phyloP scores from a whole-genome alignment of 331 rosid genomes.

The Telfairia occidentalis region DNA sequence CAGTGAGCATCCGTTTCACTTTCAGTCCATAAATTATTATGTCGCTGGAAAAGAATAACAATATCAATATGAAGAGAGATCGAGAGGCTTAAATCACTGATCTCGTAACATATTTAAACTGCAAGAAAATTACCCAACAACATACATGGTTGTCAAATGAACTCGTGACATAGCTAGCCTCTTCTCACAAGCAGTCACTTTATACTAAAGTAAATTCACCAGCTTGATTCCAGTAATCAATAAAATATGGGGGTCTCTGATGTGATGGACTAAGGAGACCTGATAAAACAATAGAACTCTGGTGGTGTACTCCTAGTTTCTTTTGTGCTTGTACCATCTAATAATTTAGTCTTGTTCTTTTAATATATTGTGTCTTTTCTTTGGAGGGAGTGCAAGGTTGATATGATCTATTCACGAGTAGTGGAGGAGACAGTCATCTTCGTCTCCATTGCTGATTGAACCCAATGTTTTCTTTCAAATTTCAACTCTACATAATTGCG shows the following conservation, averaged over 20 bases:
- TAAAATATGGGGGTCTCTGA: no score
- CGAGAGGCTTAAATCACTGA: no score
- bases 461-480: background rate
- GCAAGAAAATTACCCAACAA: no score
- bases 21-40: background rate
- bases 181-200: background rate
- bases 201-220: background rate
- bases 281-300: background rate
- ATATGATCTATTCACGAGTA: background rate
- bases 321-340: no score
- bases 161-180: background rate
- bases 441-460: background rate
- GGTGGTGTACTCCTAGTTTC: no score
- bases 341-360: no score
- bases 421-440: conserved; percentile 8
- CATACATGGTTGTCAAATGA: no score
- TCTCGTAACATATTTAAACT: no score
- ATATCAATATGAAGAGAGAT: no score
- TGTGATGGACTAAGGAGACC: background rate
- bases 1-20: background rate
- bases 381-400: no score
- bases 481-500: background rate
- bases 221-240: background rate
- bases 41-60: background rate
- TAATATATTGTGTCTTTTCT: no score